Evolutionary conservation across 1,139 yeast species (phyloP), one percentile per base, ranked within the genome.

Genomic region (Taphrina communis): DNA sequence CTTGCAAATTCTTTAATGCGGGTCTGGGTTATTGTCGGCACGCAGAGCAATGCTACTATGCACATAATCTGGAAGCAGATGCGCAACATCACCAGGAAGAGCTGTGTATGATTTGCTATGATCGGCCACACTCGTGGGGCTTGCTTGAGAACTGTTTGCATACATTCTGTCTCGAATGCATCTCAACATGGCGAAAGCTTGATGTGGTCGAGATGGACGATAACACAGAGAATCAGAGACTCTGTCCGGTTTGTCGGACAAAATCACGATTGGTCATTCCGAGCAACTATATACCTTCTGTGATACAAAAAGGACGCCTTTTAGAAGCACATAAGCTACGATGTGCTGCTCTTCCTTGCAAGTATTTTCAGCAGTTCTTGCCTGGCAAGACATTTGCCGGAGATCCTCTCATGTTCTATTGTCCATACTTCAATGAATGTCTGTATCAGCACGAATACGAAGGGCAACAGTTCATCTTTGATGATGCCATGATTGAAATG

Each of bases 331-430:
- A 50, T 50, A 50, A 17, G 12, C 8, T n/a, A 11, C 53, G 53
- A 7, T 50, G 53, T 25, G 53, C 53, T 25, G 31, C 53, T 1
- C 36, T 21, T 9, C 53, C 53, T 21, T 50, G 53, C 53, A 50
- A 50, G 2, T 50, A 50, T 25, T 50, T 50, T 21, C 53, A 50
- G 53, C 53, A 50, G n/a, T 50, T 50, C 36, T 50, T 50, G 21
- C 53, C 53, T 9, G 53, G 53, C 31, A 50, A 50, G 53, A 50
- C 53, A 8, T 50, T 50, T 21, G 53, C 53, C 21, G 53, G 53
- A n/a, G 53, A 50, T 21, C 53, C 53, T 50, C 53, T 50, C n/a
- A 21, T 50, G 53, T 50, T 50, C 53, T 50, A 50, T n/a, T 50
- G 53, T 50, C 53, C 53, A 9, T 50, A 50, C n/a, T 50, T 50